Evolutionary conservation across 179 eudicot genomes (phyloP).

Genomic region (Spergularia azorica): DNA sequence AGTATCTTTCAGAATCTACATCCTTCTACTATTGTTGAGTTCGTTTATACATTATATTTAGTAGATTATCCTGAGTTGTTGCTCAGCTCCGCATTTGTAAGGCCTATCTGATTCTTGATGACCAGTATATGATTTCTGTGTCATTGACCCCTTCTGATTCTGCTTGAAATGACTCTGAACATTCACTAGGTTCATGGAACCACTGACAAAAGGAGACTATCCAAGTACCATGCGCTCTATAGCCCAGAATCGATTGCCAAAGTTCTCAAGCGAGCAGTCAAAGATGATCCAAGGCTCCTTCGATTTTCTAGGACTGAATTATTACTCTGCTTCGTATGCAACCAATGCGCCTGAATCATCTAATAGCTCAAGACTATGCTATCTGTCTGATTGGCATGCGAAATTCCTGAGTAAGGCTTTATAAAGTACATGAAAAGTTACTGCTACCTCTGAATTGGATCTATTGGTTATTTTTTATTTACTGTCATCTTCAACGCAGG

Average conservation of each 20-base stretch:
- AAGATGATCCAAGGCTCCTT: slow-evolving; percentile 42
- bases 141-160: neutral
- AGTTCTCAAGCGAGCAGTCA: slow-evolving; percentile 42
- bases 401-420: slow-evolving; percentile 23
- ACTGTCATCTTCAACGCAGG: slow-evolving; percentile 4
- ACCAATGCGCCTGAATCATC: slow-evolving; percentile 18
- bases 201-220: slow-evolving; percentile 44
- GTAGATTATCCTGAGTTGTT: neutral
- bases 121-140: neutral
- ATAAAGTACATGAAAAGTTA: neutral
- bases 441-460: neutral
- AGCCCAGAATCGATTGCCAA: slow-evolving; percentile 41
- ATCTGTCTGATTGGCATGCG: slow-evolving; percentile 25
- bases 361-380: slow-evolving; percentile 21
- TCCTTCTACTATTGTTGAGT: neutral
- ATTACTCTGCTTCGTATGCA: slow-evolving; percentile 46
- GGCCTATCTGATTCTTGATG: neutral
- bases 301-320: slow-evolving; percentile 58
- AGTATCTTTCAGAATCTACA: neutral
- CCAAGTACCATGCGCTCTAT: slow-evolving; percentile 35
- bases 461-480: neutral
- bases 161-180: neutral
- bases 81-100: neutral
- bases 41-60: neutral
- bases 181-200: slow-evolving; percentile 44